Evolutionary conservation across 1,139 yeast species (phyloP).

Genomic region (Yamadazyma diddensiae): DNA sequence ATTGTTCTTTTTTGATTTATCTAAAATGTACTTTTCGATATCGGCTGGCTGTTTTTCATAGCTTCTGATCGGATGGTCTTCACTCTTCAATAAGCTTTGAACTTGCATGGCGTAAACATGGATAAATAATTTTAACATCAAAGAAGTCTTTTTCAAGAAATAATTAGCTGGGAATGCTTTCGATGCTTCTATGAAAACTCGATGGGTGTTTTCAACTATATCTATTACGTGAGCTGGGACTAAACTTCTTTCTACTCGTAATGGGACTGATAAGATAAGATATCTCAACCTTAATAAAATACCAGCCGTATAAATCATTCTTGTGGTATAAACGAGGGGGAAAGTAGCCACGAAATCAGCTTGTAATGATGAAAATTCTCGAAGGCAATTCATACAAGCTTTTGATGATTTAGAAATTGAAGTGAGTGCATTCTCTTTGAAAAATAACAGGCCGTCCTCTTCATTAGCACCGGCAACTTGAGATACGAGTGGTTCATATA

Average conservation of each 20-base stretch:
- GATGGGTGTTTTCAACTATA: constrained; percentile 41
- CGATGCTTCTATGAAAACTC: constrained; percentile 36
- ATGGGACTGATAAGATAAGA: constrained; percentile 53
- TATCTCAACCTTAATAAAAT: constrained; percentile 60
- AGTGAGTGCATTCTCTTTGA: constrained; percentile 28
- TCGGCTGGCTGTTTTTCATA: constrained; percentile 1
- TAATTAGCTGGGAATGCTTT: constrained; percentile 44
- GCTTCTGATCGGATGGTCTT: constrained; percentile 1
- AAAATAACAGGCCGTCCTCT: constrained; percentile 11
- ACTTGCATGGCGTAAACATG: constrained; percentile 61
- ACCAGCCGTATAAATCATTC: constrained; percentile 68
- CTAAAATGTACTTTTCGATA: constrained; percentile 4
- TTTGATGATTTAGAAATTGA: constrained; percentile 51
- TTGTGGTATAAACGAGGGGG: constrained; percentile 62
- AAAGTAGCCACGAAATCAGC: constrained; percentile 47
- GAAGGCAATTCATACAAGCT: constrained; percentile 53
- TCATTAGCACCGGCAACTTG: constrained; percentile 23
- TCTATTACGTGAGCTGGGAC: constrained; percentile 50
- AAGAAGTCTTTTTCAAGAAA: constrained; percentile 49
- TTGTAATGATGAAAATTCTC: constrained; percentile 44
- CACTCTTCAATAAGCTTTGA: constrained; percentile 17
- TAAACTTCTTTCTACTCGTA: constrained; percentile 44
- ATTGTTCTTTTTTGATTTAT: constrained; percentile 8
- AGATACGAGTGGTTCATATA: constrained; percentile 60
- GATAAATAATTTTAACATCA: constrained; percentile 54